Conservation (phyloP, 2,329 filamentous ascomycete species). For the Chalaropsis ovoidea region DNA sequence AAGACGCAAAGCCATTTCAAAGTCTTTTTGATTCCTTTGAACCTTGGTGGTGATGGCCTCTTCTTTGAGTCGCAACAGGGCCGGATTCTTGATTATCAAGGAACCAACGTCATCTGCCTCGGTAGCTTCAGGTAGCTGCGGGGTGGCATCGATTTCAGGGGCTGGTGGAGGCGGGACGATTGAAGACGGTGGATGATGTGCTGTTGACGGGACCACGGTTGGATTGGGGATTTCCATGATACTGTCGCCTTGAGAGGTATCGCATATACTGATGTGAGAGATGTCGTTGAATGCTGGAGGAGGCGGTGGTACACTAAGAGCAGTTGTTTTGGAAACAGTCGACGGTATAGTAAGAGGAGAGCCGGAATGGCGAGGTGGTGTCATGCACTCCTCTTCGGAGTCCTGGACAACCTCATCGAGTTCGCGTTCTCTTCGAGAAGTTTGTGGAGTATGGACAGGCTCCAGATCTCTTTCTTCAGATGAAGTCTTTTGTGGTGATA, state of each 20-base stretch:
- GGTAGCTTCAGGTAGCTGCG: slow-evolving; percentile 16
- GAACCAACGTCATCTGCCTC: slow-evolving; percentile 26
- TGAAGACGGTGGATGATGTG: slow-evolving; percentile 9
- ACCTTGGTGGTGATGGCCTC: slow-evolving; percentile 37
- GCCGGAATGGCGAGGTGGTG: slow-evolving; percentile 32
- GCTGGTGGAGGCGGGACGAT: slow-evolving; percentile 7
- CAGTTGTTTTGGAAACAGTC: slow-evolving; percentile 10
- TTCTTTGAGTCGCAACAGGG: slow-evolving; percentile 33
- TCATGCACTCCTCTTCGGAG: slow-evolving; percentile 47
- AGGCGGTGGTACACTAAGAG: slow-evolving; percentile 2
- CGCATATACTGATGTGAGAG: not conserved
- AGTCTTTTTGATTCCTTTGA: slow-evolving; percentile 41
- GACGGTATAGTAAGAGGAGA: not conserved
- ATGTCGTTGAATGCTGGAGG: slow-evolving; percentile 1
- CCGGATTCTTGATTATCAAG: slow-evolving; percentile 31
- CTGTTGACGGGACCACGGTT: not conserved
- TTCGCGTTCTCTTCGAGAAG: slow-evolving; percentile 27
- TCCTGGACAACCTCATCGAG: slow-evolving; percentile 42
- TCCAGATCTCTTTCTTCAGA: slow-evolving; percentile 11
- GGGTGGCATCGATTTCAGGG: slow-evolving; percentile 13
- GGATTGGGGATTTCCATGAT: slow-evolving; percentile 9
- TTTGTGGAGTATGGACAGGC: not conserved
- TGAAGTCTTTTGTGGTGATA: slow-evolving; percentile 22
- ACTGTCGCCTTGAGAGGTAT: slow-evolving; percentile 9
- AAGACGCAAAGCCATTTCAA: slow-evolving; percentile 38